A percentile compares a stretch with the other conserved stretches of the same genome.
These are phyloP conservation scores for Stagonosporopsis cucurbitacearum DNA, from an alignment of 2,329 filamentous ascomycete genomes.

Conservation along the genomic window DNA sequence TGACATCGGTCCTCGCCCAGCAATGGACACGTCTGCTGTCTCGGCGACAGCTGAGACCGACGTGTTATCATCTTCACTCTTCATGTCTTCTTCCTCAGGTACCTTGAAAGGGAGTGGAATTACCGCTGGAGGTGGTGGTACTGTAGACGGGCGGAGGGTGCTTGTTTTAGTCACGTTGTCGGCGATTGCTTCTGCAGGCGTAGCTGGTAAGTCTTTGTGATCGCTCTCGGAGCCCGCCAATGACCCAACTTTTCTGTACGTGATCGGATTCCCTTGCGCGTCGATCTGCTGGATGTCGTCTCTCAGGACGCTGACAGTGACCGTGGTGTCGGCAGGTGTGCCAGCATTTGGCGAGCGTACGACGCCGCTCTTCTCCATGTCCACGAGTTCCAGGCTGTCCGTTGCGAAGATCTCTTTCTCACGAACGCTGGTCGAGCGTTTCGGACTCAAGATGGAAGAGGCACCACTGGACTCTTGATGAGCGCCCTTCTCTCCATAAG, in stretches of 20 bases:
- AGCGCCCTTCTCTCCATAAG: conserved; percentile 69
- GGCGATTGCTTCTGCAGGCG: conserved; percentile 12
- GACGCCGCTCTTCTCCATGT: conserved; percentile 57
- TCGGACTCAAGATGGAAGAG: conserved; percentile 45
- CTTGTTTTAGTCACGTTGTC: conserved; percentile 10
- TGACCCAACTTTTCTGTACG: conserved; percentile 3
- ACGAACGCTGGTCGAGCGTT: conserved; percentile 41
- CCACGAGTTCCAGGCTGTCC: conserved; percentile 62
- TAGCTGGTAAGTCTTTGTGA: conserved; percentile 9
- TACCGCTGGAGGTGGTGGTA: conserved; percentile 60
- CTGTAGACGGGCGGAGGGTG: conserved; percentile 40
- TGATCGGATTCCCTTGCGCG: conserved; percentile 36
- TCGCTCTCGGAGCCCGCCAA: neutral
- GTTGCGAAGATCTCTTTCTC: conserved; percentile 51
- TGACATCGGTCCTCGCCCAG: conserved; percentile 39
- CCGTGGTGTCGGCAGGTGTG: conserved; percentile 47
- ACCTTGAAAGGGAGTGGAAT: conserved; percentile 71
- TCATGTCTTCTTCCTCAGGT: conserved; percentile 55
- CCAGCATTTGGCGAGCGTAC: conserved; percentile 46
- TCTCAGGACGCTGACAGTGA: conserved; percentile 62
- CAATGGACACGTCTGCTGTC: conserved; percentile 20
- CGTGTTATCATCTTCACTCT: conserved; percentile 53
- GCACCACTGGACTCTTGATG: conserved; percentile 60
- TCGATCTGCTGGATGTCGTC: conserved; percentile 56
- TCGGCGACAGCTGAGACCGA: conserved; percentile 65